Evolutionary conservation across 306 rosid genomes (phyloP).

Genomic region (Spatholobus suberectus): DNA sequence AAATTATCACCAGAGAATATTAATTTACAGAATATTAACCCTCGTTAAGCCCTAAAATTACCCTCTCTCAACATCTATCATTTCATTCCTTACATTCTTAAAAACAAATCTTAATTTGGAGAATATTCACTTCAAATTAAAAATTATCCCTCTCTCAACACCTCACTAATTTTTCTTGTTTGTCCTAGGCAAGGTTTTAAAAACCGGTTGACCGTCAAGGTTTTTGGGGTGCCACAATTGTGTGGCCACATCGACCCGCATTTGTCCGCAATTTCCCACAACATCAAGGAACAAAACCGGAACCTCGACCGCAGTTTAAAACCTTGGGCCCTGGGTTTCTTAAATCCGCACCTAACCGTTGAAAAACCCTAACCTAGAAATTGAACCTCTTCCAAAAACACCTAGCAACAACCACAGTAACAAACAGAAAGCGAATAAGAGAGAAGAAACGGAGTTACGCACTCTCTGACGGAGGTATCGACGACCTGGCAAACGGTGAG

Average conservation of each 20-base stretch:
- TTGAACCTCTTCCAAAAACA: background rate
- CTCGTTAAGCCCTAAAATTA: no score
- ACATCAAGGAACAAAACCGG: background rate
- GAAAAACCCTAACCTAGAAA: slow-evolving; percentile 31
- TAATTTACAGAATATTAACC: no score
- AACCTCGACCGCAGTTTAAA: background rate
- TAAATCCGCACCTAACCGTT: background rate
- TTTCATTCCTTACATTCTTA: no score
- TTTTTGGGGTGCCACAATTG: no score
- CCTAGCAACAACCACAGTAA: background rate
- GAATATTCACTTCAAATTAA: no score
- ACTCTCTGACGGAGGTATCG: slow-evolving; percentile 85
- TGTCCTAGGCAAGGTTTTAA: background rate
- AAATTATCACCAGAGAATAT: no score
- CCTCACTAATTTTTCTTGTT: background rate
- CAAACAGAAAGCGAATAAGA: background rate
- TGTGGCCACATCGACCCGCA: background rate
- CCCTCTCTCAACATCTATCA: no score
- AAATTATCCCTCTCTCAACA: background rate
- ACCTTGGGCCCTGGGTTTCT: background rate
- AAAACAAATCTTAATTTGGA: no score
- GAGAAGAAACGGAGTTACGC: slow-evolving; percentile 27
- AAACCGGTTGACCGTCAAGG: background rate
- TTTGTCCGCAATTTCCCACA: background rate
- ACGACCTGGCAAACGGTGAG: slow-evolving; percentile 92